Base-by-base conservation (phyloP, 2,329 filamentous ascomycete genomes). In the Pyricularia sp. region DNA sequence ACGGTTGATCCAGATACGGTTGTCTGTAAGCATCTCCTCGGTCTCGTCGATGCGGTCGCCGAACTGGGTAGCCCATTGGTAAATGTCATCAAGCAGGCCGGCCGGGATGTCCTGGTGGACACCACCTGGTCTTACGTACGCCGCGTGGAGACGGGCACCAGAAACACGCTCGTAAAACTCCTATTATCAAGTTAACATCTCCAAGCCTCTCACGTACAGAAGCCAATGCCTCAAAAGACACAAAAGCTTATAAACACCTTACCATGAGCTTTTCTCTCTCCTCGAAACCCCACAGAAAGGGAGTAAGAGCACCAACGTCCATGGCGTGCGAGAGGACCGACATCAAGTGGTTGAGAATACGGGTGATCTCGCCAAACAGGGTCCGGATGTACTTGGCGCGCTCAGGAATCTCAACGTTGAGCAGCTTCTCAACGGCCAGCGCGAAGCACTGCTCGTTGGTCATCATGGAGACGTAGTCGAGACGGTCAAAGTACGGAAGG, bases 401-500 rank as follows among this genome's bases (percentile, higher is more conserved):
- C 73, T 95, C 91, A 28, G 95, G 95, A 72, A 99, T 92, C 79
- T 99, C 96, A 73, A 99, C 85, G 81, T 99, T 99, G 76, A 99
- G 85, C 71, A 99, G 86, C 86, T 99, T 99, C 87, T 99, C 95
- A 69, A 98, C 94, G 25, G 93, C 95, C 73, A 99, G 86, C 55
- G 93, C 89, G 81, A 93, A 99, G 78, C 93, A 97, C 83, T 99
- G 95, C 86, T 99, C 95, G 81, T 99, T 99, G 77, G 95, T 99
- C 95, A 99, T 99, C 96, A 99, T 99, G 76, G 93, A 97, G 75
- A 97, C 94, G 81, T 99, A 99, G 82, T 99, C 95, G 80, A 99
- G 86, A 75, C 95, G 93, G 83, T 99, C 95, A 79, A 99, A 99
- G 85, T 99, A 99, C 69, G 95, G 95, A 78, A 99, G 85, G 69